Conservation (phyloP, 352 stramenopile genomes). For the Thraustochytrium sp. region DNA sequence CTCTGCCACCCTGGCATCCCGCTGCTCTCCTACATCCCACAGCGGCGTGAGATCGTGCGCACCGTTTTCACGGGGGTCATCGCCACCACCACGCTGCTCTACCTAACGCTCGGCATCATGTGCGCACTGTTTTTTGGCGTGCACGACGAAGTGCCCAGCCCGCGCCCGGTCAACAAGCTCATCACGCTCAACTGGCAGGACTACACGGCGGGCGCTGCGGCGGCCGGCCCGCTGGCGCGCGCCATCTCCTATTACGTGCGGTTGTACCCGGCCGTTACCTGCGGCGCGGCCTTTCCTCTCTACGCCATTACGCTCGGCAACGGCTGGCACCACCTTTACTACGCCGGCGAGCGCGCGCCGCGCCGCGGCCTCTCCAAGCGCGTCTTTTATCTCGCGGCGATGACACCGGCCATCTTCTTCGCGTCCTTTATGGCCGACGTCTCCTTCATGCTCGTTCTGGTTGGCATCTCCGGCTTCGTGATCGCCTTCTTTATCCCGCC, state of each 20-base stretch:
- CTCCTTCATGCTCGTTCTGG: slow-evolving; percentile 27
- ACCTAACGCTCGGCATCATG: slow-evolving; percentile 24
- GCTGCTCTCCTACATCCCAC: slow-evolving; percentile 15
- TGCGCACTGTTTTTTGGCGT: slow-evolving; percentile 43
- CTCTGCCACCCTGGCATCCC: slow-evolving; percentile 35
- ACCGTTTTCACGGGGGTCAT: slow-evolving; percentile 31
- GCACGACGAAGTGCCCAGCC: not conserved
- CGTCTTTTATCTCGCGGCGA: slow-evolving; percentile 15
- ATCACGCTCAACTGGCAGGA: slow-evolving; percentile 38
- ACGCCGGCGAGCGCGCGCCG: not conserved
- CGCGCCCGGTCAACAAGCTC: slow-evolving; percentile 32
- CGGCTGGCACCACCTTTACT: not conserved
- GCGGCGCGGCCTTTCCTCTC: slow-evolving; percentile 33
- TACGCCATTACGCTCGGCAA: slow-evolving; percentile 44
- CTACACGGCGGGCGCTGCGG: not conserved
- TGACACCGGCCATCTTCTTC: not conserved
- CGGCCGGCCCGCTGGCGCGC: not conserved
- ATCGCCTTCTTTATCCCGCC: slow-evolving; percentile 38
- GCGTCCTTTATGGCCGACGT: slow-evolving; percentile 20
- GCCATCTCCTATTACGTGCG: slow-evolving; percentile 30
- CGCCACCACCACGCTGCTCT: slow-evolving; percentile 29
- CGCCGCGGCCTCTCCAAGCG: not conserved
- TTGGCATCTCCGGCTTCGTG: slow-evolving; percentile 18
- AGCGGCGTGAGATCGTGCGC: not conserved
- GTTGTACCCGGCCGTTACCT: slow-evolving; percentile 22